phyloP scores from a whole-genome alignment of 2,329 filamentous ascomycete genomes.

The Plectosphaerella sp. region DNA sequence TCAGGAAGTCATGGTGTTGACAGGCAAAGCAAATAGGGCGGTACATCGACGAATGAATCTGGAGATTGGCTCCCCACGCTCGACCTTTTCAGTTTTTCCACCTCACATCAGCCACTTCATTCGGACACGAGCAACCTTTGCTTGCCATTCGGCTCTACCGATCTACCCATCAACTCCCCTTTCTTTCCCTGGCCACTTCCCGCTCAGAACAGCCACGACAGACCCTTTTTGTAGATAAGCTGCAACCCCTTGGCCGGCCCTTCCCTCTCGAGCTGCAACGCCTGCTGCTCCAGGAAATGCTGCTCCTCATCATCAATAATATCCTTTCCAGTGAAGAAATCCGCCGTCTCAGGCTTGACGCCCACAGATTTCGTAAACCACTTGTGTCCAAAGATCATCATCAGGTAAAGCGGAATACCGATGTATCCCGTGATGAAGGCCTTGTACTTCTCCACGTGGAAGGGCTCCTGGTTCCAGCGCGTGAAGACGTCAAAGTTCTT shows the following conservation, averaged over 20 bases:
- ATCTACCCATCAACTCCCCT: no score
- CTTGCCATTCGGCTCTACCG: no score
- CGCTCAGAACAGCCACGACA: no score
- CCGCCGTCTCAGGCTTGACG: constrained; percentile 52
- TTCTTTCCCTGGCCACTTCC: no score
- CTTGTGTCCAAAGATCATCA: background rate
- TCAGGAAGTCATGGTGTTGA: no score
- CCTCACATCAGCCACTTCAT: no score
- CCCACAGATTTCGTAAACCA: constrained; percentile 30
- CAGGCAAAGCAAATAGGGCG: no score
- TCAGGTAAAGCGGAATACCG: background rate
- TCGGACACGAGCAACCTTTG: no score
- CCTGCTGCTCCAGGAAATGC: constrained; percentile 58
- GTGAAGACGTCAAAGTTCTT: constrained; percentile 49
- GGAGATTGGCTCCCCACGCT: no score
- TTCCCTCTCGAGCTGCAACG: constrained; percentile 19
- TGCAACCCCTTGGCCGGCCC: background rate
- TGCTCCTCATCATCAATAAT: constrained; percentile 69
- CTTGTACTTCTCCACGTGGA: background rate
- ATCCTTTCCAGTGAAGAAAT: constrained; percentile 71
- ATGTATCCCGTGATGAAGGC: background rate
- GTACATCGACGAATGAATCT: no score
- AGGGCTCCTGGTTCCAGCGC: constrained; percentile 16
- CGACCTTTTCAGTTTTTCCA: no score
- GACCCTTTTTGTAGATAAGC: no score